phyloP scores from a whole-genome alignment of 2,329 filamentous ascomycete species.

The Phyllosticta citrichinensis region DNA sequence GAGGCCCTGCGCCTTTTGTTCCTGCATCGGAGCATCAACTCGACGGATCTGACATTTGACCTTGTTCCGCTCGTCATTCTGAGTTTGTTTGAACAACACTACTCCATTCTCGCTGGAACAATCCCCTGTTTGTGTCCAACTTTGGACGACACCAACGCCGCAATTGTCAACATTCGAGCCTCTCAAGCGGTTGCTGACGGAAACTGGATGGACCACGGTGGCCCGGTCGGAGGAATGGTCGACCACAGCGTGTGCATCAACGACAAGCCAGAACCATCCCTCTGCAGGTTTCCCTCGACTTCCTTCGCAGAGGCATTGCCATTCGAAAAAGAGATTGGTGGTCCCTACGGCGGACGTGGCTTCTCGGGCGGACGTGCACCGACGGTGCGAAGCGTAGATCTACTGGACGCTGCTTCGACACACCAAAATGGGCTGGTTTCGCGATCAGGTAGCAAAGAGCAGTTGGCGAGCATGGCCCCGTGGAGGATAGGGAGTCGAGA shows the following conservation, averaged over 20 bases:
- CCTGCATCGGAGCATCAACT: neutral
- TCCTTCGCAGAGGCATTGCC: neutral
- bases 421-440: neutral
- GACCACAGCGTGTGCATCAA: neutral
- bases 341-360: neutral
- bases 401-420: neutral
- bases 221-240: neutral
- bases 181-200: neutral
- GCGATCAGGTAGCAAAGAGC: neutral
- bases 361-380: neutral
- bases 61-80: neutral
- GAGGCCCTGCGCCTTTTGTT: neutral
- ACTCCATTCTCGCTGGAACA: constrained; percentile 15
- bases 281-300: neutral
- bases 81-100: constrained; percentile 13
- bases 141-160: constrained; percentile 12
- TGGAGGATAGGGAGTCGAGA: neutral
- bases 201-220: neutral
- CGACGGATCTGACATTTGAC: neutral
- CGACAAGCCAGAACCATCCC: neutral
- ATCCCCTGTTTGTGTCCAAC: constrained; percentile 15
- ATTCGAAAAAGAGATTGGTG: neutral
- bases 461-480: neutral
- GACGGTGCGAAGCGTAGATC: neutral
- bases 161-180: neutral